A percentile compares a stretch with the other conserved stretches of the same genome.
Evolutionary conservation across 2,329 filamentous ascomycete species (phyloP).

Genomic region (Diaporthe nobilis): DNA sequence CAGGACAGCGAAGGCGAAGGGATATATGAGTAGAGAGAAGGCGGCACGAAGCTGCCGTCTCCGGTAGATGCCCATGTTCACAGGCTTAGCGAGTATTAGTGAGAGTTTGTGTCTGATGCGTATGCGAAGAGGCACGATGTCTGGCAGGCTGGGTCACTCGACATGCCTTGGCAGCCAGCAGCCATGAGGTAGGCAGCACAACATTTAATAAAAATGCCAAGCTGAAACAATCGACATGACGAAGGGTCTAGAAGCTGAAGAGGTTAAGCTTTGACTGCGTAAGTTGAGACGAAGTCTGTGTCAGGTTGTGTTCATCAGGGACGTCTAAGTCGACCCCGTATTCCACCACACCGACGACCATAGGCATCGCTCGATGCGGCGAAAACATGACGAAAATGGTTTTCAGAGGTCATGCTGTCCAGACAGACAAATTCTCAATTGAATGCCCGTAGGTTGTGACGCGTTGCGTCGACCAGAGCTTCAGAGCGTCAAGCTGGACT

Average conservation of each 20-base stretch:
- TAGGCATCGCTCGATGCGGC: background rate
- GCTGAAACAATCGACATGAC: background rate
- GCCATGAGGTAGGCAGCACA: background rate
- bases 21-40: slow-evolving; percentile 41
- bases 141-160: background rate
- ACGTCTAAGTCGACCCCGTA: background rate
- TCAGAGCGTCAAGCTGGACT: background rate
- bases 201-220: slow-evolving; percentile 13
- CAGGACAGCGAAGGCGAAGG: slow-evolving; percentile 41
- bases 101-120: too few relatives aligned
- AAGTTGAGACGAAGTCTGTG: slow-evolving; percentile 38
- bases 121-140: background rate
- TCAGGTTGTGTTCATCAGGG: slow-evolving; percentile 30
- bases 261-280: slow-evolving; percentile 11
- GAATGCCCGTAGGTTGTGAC: background rate
- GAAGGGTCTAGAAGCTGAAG: slow-evolving; percentile 30
- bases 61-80: slow-evolving; percentile 38
- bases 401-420: too few relatives aligned
- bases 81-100: background rate
- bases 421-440: background rate
- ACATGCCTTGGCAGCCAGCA: background rate
- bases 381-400: background rate
- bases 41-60: slow-evolving; percentile 42
- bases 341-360: background rate
- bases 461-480: background rate